phyloP scores from a whole-genome alignment of 148 eudicot species.

The Spergularia bocconei region DNA sequence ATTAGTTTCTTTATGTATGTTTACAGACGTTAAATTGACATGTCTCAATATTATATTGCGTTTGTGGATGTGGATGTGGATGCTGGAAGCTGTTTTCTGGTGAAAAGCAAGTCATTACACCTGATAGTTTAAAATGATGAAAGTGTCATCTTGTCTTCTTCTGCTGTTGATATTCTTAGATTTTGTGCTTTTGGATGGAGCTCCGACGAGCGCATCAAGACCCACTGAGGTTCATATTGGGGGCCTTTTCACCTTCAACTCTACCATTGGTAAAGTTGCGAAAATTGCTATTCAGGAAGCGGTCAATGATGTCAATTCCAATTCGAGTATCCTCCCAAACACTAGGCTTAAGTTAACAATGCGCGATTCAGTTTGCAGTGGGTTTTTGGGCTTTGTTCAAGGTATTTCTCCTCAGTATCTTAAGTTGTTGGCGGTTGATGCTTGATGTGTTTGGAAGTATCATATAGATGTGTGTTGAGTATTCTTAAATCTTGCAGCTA shows the following conservation, averaged over 20 bases:
- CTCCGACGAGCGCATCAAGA: constrained; percentile 44
- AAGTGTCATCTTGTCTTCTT: constrained; percentile 30
- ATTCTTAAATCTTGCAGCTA: constrained; percentile 48
- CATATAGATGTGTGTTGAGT: constrained; percentile 12
- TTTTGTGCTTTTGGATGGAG: constrained; percentile 40
- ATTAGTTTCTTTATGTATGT: constrained; percentile 1
- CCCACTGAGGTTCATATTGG: constrained; percentile 79
- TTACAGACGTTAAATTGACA: constrained; percentile 28
- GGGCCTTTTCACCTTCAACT: constrained; percentile 76
- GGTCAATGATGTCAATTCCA: constrained; percentile 74
- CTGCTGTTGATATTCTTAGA: constrained; percentile 30
- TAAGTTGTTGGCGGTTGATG: constrained; percentile 2
- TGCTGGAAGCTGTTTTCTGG: constrained; percentile 11
- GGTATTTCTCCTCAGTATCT: constrained; percentile 41
- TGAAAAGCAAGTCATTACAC: constrained; percentile 26
- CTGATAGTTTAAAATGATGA: constrained; percentile 49
- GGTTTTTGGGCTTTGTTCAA: constrained; percentile 85
- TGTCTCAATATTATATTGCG: constrained; percentile 19
- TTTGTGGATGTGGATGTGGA: constrained; percentile 1
- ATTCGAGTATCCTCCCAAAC: constrained; percentile 53
- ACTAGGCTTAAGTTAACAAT: constrained; percentile 51
- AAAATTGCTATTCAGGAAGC: constrained; percentile 83
- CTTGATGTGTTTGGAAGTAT: constrained; percentile 7
- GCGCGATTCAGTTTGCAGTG: constrained; percentile 69
- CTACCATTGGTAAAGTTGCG: constrained; percentile 86